Evolutionary conservation across 1,284 basidiomycete genomes (phyloP).

Genomic region (Ceraceosorus guamensis): DNA sequence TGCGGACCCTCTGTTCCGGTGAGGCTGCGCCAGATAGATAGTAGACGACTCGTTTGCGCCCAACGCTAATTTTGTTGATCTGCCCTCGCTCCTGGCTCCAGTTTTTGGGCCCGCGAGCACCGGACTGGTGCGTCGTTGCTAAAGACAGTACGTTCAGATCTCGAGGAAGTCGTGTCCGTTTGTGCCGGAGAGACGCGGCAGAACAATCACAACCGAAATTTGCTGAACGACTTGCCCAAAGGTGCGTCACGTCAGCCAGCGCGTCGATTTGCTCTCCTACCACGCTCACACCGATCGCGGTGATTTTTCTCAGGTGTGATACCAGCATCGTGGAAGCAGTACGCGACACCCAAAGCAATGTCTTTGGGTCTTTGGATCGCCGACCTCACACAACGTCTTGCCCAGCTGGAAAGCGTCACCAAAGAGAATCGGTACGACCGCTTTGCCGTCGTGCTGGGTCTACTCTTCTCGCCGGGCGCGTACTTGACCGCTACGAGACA

Average conservation of each 20-base stretch:
- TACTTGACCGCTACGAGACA: slow-evolving; percentile 47
- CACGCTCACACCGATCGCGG: neutral
- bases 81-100: neutral
- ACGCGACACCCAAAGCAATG: slow-evolving; percentile 28
- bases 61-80: no score
- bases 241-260: slow-evolving; percentile 8
- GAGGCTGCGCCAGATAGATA: neutral
- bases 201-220: slow-evolving; percentile 36
- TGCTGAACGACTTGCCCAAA: slow-evolving; percentile 35
- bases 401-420: slow-evolving; percentile 21
- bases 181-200: slow-evolving; percentile 30
- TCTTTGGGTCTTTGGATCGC: slow-evolving; percentile 35
- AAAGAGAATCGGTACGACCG: slow-evolving; percentile 23
- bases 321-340: slow-evolving; percentile 32
- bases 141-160: slow-evolving; percentile 24
- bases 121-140: slow-evolving; percentile 26
- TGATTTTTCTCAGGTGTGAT: slow-evolving; percentile 13
- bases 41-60: no score
- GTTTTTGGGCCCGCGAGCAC: slow-evolving; percentile 46
- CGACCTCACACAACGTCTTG: slow-evolving; percentile 31
- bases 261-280: neutral
- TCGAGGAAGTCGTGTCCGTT: slow-evolving; percentile 29
- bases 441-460: slow-evolving; percentile 33
- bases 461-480: slow-evolving; percentile 37
- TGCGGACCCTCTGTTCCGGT: slow-evolving; percentile 33